Evolutionary conservation across 331 rosid genomes (phyloP).

Genomic region (Arachis monticola): DNA sequence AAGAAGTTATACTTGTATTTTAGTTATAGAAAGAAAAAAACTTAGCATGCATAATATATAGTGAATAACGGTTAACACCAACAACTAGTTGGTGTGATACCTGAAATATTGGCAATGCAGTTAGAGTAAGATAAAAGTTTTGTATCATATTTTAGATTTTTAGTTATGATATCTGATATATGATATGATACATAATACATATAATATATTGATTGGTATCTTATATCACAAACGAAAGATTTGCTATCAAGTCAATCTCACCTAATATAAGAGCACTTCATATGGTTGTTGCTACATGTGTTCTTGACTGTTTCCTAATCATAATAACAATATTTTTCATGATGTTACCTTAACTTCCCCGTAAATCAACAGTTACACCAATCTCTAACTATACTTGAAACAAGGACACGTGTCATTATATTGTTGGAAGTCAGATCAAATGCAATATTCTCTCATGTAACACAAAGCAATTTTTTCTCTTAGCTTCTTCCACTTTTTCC

Average conservation of each 20-base stretch:
- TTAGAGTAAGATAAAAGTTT: slow-evolving; percentile 33
- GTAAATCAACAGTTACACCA: slow-evolving; percentile 42
- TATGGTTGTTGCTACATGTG: slow-evolving; percentile 28
- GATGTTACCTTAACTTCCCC: slow-evolving; percentile 62
- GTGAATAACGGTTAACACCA: not conserved
- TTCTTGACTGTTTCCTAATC: slow-evolving; percentile 54
- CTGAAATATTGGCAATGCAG: slow-evolving; percentile 1
- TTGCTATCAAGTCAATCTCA: slow-evolving; percentile 20
- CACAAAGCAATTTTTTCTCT: slow-evolving; percentile 35
- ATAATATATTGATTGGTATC: not conserved
- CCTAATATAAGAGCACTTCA: slow-evolving; percentile 26
- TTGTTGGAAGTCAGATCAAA: slow-evolving; percentile 27
- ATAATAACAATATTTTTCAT: slow-evolving; percentile 34
- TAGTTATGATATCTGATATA: slow-evolving; percentile 16
- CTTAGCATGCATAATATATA: not conserved
- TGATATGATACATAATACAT: not conserved
- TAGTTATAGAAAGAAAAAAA: not conserved
- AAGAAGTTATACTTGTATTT: not conserved
- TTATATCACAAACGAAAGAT: slow-evolving; percentile 11
- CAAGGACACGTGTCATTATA: slow-evolving; percentile 29
- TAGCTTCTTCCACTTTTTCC: slow-evolving; percentile 14
- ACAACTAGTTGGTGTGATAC: slow-evolving; percentile 41
- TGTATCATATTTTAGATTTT: slow-evolving; percentile 32
- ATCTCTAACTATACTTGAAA: not conserved
- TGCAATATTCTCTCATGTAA: not conserved